Percentiles rank a stretch among this genome's conserved stretches.
phyloP scores from a whole-genome alignment of 1,284 basidiomycete species.

The Athelia sp. region DNA sequence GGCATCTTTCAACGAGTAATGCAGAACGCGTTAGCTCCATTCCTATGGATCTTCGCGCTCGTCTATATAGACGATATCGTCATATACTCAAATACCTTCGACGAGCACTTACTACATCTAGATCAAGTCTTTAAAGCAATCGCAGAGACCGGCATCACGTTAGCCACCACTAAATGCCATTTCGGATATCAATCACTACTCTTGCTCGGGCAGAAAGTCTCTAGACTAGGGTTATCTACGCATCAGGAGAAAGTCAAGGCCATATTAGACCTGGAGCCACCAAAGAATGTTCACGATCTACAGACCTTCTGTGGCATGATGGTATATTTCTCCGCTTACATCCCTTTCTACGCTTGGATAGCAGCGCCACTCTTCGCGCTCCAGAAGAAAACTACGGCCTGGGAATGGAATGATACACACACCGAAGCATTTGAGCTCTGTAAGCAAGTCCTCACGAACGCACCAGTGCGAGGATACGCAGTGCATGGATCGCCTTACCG shows the following conservation, averaged over 20 bases:
- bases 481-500: neutral
- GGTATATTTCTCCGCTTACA: conserved; percentile 25
- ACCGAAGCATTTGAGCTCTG: neutral
- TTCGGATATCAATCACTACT: conserved; percentile 27
- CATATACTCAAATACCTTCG: conserved; percentile 24
- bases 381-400: conserved; percentile 15
- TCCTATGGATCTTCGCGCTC: conserved; percentile 31
- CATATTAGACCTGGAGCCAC: conserved; percentile 14
- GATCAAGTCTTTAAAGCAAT: conserved; percentile 26
- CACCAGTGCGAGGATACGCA: neutral
- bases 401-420: conserved; percentile 20
- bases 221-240: no score
- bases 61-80: conserved; percentile 37
- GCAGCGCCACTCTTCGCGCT: conserved; percentile 20
- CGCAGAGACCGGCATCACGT: conserved; percentile 21
- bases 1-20: conserved; percentile 35
- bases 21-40: conserved; percentile 30
- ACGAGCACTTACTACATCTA: conserved; percentile 28
- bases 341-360: conserved; percentile 25
- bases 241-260: conserved; percentile 24
- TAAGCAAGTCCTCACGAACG: neutral
- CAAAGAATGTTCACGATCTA: conserved; percentile 19
- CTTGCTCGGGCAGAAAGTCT: neutral
- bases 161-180: conserved; percentile 29
- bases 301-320: conserved; percentile 28